These are phyloP conservation scores for Colletotrichum sp. DNA, from an alignment of 2,329 filamentous ascomycete species.

Conservation along the genomic window DNA sequence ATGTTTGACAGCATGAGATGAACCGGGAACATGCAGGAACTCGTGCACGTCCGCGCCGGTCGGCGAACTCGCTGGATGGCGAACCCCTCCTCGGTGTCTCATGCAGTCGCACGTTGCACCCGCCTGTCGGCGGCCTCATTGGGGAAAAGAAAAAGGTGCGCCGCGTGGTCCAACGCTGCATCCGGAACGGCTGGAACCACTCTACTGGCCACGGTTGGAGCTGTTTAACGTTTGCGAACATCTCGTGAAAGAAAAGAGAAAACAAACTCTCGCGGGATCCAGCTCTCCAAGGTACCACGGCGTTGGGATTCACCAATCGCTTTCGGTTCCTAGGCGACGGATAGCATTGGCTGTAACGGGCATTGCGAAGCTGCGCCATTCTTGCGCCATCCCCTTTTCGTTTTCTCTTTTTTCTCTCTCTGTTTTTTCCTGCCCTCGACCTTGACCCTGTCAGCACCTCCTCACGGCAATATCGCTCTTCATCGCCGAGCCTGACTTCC, in stretches of 20 bases:
- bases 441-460: background rate
- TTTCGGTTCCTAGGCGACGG: background rate
- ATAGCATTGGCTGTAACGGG: background rate
- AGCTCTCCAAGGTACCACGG: conserved; percentile 12
- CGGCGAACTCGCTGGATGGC: background rate
- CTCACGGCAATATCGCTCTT: background rate
- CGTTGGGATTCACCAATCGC: background rate
- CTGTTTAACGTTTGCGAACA: background rate
- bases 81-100: background rate
- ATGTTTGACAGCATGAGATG: background rate
- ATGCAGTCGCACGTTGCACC: background rate
- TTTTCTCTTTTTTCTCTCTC: background rate
- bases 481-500: background rate
- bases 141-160: background rate
- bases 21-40: background rate
- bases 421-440: background rate
- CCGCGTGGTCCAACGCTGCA: background rate
- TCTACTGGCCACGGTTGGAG: background rate
- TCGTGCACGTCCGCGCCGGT: background rate
- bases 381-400: background rate
- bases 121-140: background rate
- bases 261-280: background rate
- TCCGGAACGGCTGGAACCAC: background rate
- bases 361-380: background rate
- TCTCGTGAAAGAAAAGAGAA: background rate